Percentiles rank a stretch among this genome's conserved stretches.
Conservation (phyloP, 2,329 filamentous ascomycete species). For the Monilinia fructigena region DNA sequence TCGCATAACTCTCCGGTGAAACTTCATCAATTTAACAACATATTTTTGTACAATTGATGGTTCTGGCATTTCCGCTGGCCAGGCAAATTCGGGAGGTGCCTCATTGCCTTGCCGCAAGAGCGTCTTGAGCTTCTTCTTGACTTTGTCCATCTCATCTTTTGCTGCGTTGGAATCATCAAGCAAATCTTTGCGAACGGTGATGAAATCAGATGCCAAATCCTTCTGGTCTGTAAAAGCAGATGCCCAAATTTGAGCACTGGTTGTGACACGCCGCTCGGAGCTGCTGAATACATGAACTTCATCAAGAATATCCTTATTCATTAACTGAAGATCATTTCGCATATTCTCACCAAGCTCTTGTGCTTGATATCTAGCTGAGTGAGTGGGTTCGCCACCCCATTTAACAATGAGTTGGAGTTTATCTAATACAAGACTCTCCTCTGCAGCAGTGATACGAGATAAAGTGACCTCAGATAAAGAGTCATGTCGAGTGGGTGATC, state of each 20-base stretch:
- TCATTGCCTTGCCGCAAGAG: constrained; percentile 89
- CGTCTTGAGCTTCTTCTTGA: constrained; percentile 98
- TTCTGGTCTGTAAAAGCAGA: constrained; percentile 84
- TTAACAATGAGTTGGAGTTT: constrained; percentile 98
- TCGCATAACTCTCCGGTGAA: constrained; percentile 92
- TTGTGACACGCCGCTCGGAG: constrained; percentile 89
- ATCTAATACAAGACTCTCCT: constrained; percentile 89
- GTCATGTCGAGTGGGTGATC: constrained; percentile 66
- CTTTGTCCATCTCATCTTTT: constrained; percentile 99
- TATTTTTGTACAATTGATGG: constrained; percentile 88
- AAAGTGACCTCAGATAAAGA: constrained; percentile 88
- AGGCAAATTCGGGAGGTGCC: constrained; percentile 94
- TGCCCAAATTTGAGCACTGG: constrained; percentile 95
- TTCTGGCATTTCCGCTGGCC: constrained; percentile 92
- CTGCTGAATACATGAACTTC: constrained; percentile 95
- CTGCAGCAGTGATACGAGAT: constrained; percentile 88
- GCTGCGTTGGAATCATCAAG: constrained; percentile 97
- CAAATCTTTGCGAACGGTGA: constrained; percentile 88
- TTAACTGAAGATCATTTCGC: constrained; percentile 87
- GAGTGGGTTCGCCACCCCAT: constrained; percentile 97
- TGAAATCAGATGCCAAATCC: constrained; percentile 80
- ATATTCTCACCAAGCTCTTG: constrained; percentile 95
- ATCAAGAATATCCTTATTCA: constrained; percentile 88
- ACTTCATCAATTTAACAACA: constrained; percentile 96
- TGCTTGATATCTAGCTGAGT: constrained; percentile 93